Conservation (phyloP, 768 basidiomycete genomes). For the Rhodotorula graminis region DNA sequence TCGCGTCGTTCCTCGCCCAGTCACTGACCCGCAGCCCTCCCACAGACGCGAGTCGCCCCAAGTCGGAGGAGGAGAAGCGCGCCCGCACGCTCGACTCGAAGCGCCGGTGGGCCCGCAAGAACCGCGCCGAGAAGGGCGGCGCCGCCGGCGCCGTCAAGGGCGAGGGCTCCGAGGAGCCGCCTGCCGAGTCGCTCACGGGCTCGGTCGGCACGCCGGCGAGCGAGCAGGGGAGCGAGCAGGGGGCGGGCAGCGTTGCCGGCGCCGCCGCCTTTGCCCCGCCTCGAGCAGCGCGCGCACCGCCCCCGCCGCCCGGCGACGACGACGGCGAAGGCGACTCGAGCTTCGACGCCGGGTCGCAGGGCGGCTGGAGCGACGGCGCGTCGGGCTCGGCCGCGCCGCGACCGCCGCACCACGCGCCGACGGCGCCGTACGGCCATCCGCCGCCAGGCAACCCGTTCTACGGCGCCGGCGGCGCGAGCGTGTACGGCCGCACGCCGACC, state of each 20-base stretch:
- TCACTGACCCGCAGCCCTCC: no score
- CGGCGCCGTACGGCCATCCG: background rate
- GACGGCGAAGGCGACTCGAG: conserved; percentile 18
- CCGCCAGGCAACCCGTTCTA: conserved; percentile 8
- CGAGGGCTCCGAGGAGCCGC: background rate
- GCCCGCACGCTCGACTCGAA: conserved; percentile 47
- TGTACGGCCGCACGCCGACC: conserved; percentile 2
- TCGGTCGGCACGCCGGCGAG: conserved; percentile 2
- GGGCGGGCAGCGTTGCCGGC: background rate
- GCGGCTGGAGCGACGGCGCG: background rate
- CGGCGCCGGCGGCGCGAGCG: background rate
- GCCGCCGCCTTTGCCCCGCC: no score
- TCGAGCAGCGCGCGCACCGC: no score
- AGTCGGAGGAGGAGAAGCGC: conserved; percentile 46
- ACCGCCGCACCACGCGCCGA: background rate
- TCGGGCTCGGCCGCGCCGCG: background rate
- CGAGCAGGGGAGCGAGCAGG: background rate
- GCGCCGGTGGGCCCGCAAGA: conserved; percentile 49
- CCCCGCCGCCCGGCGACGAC: background rate
- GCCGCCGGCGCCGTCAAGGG: conserved; percentile 24
- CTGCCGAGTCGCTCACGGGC: background rate
- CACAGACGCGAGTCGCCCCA: conserved; percentile 48
- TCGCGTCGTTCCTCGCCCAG: no score
- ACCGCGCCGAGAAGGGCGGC: conserved; percentile 41
- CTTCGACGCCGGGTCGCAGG: conserved; percentile 1